These are phyloP conservation scores for Penicillium occitanis DNA, from an alignment of 2,329 filamentous ascomycete genomes.

Conservation along the genomic window DNA sequence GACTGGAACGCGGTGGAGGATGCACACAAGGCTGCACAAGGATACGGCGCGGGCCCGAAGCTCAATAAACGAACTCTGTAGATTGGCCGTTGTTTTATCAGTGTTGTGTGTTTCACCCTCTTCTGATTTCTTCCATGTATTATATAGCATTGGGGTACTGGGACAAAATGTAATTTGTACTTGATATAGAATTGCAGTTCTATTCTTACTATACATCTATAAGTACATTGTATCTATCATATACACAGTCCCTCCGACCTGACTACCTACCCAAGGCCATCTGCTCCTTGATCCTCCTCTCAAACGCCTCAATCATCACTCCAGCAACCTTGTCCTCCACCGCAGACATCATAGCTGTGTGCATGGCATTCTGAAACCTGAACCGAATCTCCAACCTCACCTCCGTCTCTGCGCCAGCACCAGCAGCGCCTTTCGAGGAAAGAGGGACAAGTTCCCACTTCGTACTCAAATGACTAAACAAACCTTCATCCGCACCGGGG, in stretches of 20 bases:
- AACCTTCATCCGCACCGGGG: constrained; percentile 48
- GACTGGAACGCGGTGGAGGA: constrained; percentile 75
- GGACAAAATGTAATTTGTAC: constrained; percentile 10
- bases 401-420: constrained; percentile 57
- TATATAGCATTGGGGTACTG: constrained; percentile 21
- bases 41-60: constrained; percentile 8
- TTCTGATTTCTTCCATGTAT: constrained; percentile 22
- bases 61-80: constrained; percentile 15
- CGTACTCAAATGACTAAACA: constrained; percentile 48
- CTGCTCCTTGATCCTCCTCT: constrained; percentile 67
- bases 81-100: neutral
- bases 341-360: constrained; percentile 75
- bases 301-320: constrained; percentile 91
- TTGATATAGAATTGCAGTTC: constrained; percentile 8
- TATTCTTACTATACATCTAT: neutral
- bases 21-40: constrained; percentile 39
- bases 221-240: neutral
- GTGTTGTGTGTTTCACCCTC: neutral
- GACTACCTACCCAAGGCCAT: constrained; percentile 9
- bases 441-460: constrained; percentile 45
- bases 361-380: constrained; percentile 84
- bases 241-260: neutral
- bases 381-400: constrained; percentile 77
- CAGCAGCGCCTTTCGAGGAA: constrained; percentile 26
- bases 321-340: constrained; percentile 81